phyloP scores from a whole-genome alignment of 305 asterid genomes.

The Fraxinus sp. region DNA sequence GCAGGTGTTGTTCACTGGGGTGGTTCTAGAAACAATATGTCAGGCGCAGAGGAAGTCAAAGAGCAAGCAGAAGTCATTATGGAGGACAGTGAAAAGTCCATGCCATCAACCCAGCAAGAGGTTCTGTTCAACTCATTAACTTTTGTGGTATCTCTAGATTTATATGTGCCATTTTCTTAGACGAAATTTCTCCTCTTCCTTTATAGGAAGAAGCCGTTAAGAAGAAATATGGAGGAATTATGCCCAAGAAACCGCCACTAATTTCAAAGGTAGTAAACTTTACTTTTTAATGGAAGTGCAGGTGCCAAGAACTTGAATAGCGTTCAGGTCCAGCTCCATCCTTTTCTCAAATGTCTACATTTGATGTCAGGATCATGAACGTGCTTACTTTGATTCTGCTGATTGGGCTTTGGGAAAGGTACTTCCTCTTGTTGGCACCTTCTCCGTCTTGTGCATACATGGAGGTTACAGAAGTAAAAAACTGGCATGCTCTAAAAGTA shows the following conservation, averaged over 20 bases:
- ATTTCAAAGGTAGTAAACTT: constrained; percentile 66
- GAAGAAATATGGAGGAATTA: constrained; percentile 83
- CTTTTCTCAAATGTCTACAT: constrained; percentile 10
- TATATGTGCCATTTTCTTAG: background rate
- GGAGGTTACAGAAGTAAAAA: background rate
- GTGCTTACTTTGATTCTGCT: constrained; percentile 97
- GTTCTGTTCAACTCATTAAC: constrained; percentile 41
- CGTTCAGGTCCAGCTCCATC: constrained; percentile 7
- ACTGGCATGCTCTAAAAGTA: background rate
- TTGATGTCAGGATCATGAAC: constrained; percentile 83
- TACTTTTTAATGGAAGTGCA: background rate
- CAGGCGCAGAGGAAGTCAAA: constrained; percentile 65
- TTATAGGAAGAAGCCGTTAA: constrained; percentile 70
- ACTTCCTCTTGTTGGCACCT: constrained; percentile 21
- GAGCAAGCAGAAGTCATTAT: constrained; percentile 48
- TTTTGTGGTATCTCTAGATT: background rate
- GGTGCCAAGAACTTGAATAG: background rate
- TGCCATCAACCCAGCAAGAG: constrained; percentile 63
- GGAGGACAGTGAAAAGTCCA: constrained; percentile 56
- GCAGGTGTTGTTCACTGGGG: constrained; percentile 27
- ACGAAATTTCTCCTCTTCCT: background rate
- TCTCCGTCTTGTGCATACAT: constrained; percentile 14
- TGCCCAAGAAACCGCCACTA: constrained; percentile 87
- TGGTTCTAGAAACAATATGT: constrained; percentile 48
- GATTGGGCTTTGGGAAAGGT: constrained; percentile 99